A percentile compares a stretch with the other conserved stretches of the same genome.
phyloP scores from a whole-genome alignment of 2,329 filamentous ascomycete species.

The Aspergillus costaricaensis region DNA sequence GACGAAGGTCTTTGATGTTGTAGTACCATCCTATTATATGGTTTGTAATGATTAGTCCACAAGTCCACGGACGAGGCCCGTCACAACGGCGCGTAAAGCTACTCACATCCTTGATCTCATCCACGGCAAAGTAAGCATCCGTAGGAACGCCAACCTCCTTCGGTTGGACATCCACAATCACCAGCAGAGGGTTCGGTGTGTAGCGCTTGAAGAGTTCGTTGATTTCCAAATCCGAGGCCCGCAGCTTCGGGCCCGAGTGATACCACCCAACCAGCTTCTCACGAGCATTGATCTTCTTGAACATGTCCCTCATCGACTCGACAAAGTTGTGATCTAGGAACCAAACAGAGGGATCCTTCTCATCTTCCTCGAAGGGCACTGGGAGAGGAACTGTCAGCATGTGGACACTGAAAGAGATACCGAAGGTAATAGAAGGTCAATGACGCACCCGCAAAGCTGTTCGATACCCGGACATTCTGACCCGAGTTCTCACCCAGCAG shows the following conservation, averaged over 20 bases:
- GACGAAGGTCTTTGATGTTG: slow-evolving; percentile 94
- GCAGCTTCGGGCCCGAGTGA: slow-evolving; percentile 94
- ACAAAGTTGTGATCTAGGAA: slow-evolving; percentile 99
- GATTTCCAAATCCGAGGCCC: slow-evolving; percentile 96
- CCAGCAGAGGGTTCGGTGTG: slow-evolving; percentile 90
- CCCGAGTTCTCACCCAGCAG: slow-evolving; percentile 94
- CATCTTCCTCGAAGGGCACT: slow-evolving; percentile 99
- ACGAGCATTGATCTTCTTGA: slow-evolving; percentile 99
- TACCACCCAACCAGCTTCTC: slow-evolving; percentile 99
- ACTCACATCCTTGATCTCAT: slow-evolving; percentile 98
- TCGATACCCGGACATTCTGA: slow-evolving; percentile 93
- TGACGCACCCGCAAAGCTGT: slow-evolving; percentile 89
- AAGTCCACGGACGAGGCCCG: background rate
- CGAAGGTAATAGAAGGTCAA: slow-evolving; percentile 6
- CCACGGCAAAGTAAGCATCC: slow-evolving; percentile 97
- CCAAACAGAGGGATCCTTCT: slow-evolving; percentile 98
- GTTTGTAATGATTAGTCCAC: background rate
- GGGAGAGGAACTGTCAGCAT: slow-evolving; percentile 16
- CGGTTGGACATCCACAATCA: slow-evolving; percentile 97
- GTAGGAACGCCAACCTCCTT: slow-evolving; percentile 97
- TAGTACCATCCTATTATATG: slow-evolving; percentile 79
- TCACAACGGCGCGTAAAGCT: background rate
- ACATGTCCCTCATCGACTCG: slow-evolving; percentile 99
- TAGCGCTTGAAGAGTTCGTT: slow-evolving; percentile 99
- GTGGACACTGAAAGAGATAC: background rate